Evolutionary conservation across 108 stramenopile species (phyloP).

Genomic region (Epithemia pelagica): DNA sequence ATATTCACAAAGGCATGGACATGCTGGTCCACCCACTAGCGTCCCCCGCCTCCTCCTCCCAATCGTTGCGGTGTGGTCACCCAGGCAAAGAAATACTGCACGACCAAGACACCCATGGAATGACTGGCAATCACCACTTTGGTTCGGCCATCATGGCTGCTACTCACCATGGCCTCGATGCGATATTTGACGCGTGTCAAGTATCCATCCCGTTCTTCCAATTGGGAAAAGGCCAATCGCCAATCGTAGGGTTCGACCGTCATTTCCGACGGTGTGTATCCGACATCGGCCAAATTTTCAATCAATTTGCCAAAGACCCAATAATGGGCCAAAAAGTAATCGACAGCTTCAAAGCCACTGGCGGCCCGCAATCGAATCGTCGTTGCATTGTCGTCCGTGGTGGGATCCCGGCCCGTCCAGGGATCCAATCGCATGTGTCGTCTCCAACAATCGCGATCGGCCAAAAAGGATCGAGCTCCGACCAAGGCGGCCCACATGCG

Average conservation of each 20-base stretch:
- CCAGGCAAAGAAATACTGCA: slow-evolving; percentile 84
- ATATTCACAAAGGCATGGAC: slow-evolving; percentile 79
- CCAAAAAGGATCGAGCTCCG: slow-evolving; percentile 59
- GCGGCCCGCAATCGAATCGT: slow-evolving; percentile 67
- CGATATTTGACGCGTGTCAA: slow-evolving; percentile 64
- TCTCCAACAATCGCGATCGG: slow-evolving; percentile 73
- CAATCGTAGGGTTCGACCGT: slow-evolving; percentile 86
- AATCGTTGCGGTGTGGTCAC: slow-evolving; percentile 30
- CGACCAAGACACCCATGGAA: slow-evolving; percentile 67
- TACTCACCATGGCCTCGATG: slow-evolving; percentile 66
- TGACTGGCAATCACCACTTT: slow-evolving; percentile 78
- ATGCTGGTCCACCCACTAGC: slow-evolving; percentile 72
- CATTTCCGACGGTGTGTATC: slow-evolving; percentile 76
- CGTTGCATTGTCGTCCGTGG: too few relatives aligned
- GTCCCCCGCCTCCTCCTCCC: slow-evolving; percentile 74
- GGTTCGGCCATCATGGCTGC: slow-evolving; percentile 46
- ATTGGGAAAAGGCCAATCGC: slow-evolving; percentile 61
- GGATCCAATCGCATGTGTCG: slow-evolving; percentile 76
- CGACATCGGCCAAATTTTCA: slow-evolving; percentile 81
- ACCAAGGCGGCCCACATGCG: slow-evolving; percentile 73
- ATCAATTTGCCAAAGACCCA: slow-evolving; percentile 29
- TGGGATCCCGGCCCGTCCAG: slow-evolving; percentile 67
- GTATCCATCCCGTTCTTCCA: slow-evolving; percentile 85
- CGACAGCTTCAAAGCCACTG: slow-evolving; percentile 79
- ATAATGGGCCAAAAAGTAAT: slow-evolving; percentile 75